Evolutionary conservation across 2,329 filamentous ascomycete genomes (phyloP).

Genomic region (Trichoderma sp.): DNA sequence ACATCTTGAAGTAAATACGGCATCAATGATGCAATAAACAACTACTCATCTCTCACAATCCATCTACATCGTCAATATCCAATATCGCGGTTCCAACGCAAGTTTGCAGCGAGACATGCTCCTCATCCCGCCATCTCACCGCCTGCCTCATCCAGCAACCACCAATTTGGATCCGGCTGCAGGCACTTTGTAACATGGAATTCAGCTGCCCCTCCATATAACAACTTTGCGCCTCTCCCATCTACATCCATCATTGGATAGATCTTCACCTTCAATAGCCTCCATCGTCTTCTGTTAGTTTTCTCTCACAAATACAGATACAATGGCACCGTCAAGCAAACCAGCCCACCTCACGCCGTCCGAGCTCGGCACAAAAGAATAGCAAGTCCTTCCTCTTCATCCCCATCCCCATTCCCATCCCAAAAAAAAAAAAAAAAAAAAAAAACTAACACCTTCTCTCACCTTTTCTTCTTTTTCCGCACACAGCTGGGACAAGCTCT

Average conservation of each 20-base stretch:
- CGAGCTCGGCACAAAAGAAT: constrained; percentile 82
- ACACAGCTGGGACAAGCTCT: constrained; percentile 70
- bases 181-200: not conserved
- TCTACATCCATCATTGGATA: not conserved
- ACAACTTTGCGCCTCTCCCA: not conserved
- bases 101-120: not conserved
- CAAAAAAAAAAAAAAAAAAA: not conserved
- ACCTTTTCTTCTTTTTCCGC: too few species aligned
- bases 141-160: constrained; percentile 25
- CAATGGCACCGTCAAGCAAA: constrained; percentile 28
- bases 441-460: too few species aligned
- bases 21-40: not conserved
- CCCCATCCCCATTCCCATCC: not conserved
- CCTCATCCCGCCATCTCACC: constrained; percentile 8
- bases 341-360: constrained; percentile 72
- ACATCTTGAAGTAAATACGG: not conserved
- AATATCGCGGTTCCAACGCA: not conserved
- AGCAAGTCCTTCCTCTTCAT: constrained; percentile 55
- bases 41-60: too few species aligned
- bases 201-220: constrained; percentile 26
- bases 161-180: not conserved
- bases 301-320: not conserved
- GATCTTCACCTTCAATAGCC: too few species aligned
- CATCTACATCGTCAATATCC: not conserved
- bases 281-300: not conserved